Base-by-base conservation (phyloP, 352 stramenopile species). In the Pythium aphanidermatum region DNA sequence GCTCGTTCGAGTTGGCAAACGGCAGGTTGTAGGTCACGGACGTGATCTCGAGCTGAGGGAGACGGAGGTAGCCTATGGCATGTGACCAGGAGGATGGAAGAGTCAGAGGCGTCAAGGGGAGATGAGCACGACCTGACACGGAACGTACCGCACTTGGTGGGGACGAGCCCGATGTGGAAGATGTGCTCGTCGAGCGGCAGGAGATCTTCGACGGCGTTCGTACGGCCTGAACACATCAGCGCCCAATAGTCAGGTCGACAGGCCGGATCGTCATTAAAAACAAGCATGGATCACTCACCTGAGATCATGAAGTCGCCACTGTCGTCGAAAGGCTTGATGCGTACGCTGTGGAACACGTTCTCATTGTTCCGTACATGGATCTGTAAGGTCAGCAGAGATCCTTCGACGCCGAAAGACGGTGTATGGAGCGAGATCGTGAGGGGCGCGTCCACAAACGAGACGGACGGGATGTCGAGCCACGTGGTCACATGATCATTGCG, bases 241-340 rank as follows among this genome's bases (percentile, higher is more conserved):
- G 24, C 7, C 21, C 45, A 30, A 36, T 9, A 39, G 12, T n/a
- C 5, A 25, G 2, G 11, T 28, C 13, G n/a, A 23, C 24, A 31
- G 3, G 17, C 34, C 16, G n/a, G 28, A 39, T 25, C 2, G 42
- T 34, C 20, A 25, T 3, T 6, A 4, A 42, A 36, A 19, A 46
- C 5, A 19, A n/a, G 4, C 23, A 9, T 34, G 19, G 14, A 26
- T 41, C 25, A 40, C 39, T 37, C 46, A 79, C 68, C 81, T 21
- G 78, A 70, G 24, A 93, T 77, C 46, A 91, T 71, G 58, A 92
- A 92, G 34, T 87, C 70, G 10, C 63, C 68, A 13, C 72, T 82
- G 5, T 83, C 67, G 51, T 89, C 70, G 17, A 86, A 63, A 1
- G 75, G 67, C 44, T 88, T 86, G 35, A 94, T 58, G 0, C 66